phyloP scores from a whole-genome alignment of 1,139 yeast genomes.

The Hyphopichia fennica region DNA sequence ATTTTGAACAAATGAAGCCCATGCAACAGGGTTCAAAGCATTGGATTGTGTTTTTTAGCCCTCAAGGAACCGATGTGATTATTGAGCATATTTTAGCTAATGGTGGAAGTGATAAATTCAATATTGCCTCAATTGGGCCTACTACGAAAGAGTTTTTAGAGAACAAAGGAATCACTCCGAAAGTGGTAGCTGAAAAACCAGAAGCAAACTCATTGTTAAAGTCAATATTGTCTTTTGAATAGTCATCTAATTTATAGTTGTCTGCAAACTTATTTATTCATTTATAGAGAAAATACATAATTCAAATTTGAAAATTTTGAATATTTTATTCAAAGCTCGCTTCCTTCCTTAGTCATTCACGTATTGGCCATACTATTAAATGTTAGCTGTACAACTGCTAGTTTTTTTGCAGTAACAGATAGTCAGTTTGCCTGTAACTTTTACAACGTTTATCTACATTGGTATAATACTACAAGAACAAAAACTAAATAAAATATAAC shows the following conservation, averaged over 20 bases:
- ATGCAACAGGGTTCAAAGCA: conserved; percentile 11
- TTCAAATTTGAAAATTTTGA: too few species aligned
- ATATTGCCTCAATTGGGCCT: conserved; percentile 88
- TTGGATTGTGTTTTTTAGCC: conserved; percentile 88
- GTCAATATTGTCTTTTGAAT: conserved; percentile 22
- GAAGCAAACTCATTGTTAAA: conserved; percentile 59
- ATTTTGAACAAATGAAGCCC: conserved; percentile 30
- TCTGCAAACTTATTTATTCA: too few species aligned
- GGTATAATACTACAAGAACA: too few species aligned
- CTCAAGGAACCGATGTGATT: conserved; percentile 77
- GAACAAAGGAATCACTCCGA: conserved; percentile 53
- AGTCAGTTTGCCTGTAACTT: too few species aligned
- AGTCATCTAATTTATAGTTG: neutral
- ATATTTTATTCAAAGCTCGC: too few species aligned
- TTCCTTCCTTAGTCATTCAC: too few species aligned
- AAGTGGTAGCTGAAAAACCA: conserved; percentile 71
- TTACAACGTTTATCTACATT: too few species aligned
- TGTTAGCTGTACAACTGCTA: too few species aligned
- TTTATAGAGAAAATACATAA: too few species aligned
- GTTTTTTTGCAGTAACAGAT: too few species aligned
- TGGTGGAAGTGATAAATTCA: conserved; percentile 21
- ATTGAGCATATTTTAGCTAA: conserved; percentile 42
- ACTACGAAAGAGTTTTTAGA: conserved; percentile 73
- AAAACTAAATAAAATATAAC: too few species aligned
- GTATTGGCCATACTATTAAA: too few species aligned